A percentile compares a stretch with the other conserved stretches of the same genome.
Conservation (phyloP, 371 early-diverging fungal genomes). For the Nematocida sp. region DNA sequence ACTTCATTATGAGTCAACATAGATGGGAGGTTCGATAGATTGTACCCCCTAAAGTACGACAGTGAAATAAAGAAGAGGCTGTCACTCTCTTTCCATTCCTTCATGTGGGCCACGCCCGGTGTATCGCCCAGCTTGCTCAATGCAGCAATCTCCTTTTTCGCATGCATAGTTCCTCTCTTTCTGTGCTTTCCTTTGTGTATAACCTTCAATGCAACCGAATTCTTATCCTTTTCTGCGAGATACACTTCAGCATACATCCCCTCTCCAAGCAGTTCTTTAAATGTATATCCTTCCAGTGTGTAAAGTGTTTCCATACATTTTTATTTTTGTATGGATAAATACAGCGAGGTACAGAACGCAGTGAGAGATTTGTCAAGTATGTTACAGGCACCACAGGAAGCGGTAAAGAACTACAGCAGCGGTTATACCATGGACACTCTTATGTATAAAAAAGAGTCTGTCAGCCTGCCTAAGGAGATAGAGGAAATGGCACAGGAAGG, state of each 20-base stretch:
- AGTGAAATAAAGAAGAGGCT: constrained; percentile 18
- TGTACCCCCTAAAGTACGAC: constrained; percentile 1
- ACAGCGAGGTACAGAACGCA: constrained; percentile 52
- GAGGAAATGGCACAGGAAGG: constrained; percentile 20
- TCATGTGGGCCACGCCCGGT: constrained; percentile 16
- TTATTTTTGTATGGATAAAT: constrained; percentile 58
- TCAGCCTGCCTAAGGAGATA: constrained; percentile 24
- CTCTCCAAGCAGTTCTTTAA: constrained; percentile 72
- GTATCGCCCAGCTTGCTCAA: neutral
- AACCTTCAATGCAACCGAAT: constrained; percentile 83
- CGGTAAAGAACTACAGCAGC: constrained; percentile 28
- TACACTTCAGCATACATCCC: constrained; percentile 76
- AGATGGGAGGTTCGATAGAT: neutral
- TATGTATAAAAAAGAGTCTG: constrained; percentile 42
- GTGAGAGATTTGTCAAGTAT: constrained; percentile 6
- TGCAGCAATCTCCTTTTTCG: constrained; percentile 40
- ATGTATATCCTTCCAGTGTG: constrained; percentile 62
- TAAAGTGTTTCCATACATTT: constrained; percentile 56
- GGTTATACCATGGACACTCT: constrained; percentile 33
- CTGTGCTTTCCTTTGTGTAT: constrained; percentile 70
- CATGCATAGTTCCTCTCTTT: constrained; percentile 48
- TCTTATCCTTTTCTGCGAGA: constrained; percentile 72
- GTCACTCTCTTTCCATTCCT: constrained; percentile 42
- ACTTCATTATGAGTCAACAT: neutral
- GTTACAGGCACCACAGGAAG: constrained; percentile 11